Evolutionary conservation across 768 basidiomycete genomes (phyloP).

Genomic region (Cubamyces lactineus): DNA sequence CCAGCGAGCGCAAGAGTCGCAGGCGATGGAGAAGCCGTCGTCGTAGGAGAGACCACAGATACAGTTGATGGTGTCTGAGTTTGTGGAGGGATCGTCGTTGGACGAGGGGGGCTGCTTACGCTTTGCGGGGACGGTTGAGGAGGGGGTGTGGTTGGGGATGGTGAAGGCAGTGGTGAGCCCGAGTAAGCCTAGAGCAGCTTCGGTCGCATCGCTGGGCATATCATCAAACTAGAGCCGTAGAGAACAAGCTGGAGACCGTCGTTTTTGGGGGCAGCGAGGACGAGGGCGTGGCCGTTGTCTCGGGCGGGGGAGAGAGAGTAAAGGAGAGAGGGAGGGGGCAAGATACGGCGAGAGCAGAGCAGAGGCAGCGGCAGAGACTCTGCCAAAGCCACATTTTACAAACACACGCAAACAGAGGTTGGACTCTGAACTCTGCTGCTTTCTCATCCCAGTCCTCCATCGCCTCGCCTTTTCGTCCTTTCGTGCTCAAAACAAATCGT

Average conservation of each 20-base stretch:
- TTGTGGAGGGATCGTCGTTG: conserved; percentile 27
- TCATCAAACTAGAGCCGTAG: conserved; percentile 6
- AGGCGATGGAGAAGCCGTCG: conserved; percentile 86
- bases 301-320: not conserved
- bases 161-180: conserved; percentile 48
- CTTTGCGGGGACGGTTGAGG: conserved; percentile 46
- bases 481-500: no score
- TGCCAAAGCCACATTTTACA: no score
- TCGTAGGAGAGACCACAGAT: conserved; percentile 76
- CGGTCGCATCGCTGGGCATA: conserved; percentile 59
- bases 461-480: no score
- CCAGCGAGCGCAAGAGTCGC: conserved; percentile 83
- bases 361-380: not conserved
- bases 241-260: not conserved
- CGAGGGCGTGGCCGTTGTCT: not conserved
- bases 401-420: no score
- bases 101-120: conserved; percentile 32
- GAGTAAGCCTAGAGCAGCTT: conserved; percentile 61
- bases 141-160: conserved; percentile 19
- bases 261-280: not conserved
- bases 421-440: no score
- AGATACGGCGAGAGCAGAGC: not conserved
- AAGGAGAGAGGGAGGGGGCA: not conserved
- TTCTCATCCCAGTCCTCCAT: no score
- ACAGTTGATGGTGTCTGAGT: conserved; percentile 61